Evolutionary conservation across 257 asterid species (phyloP), one percentile per base, ranked within the genome.

Genomic region (Nicotiana obtusifolia): DNA sequence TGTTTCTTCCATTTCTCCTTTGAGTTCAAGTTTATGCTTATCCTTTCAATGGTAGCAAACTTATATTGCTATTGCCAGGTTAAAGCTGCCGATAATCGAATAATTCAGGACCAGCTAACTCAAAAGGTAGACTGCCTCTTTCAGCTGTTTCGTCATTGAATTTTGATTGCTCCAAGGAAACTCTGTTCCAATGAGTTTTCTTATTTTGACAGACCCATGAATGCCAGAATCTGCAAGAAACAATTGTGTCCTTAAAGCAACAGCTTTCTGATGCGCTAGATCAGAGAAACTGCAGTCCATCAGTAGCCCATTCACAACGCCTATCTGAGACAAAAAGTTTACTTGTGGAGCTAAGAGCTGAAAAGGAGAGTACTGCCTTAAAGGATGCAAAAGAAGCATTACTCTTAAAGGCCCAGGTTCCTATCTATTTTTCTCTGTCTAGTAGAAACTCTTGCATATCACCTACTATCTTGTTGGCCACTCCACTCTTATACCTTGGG

Each of bases 31-130:
- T 28, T 17, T 66, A 79, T 62, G 3, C 37, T 20, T 62, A 56
- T 80, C 59, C 59, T 64, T 80, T 64, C 68, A 64, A 22, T 20
- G 10, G 49, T 37, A 80, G 62, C 19, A 20, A 53, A 62, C 41
- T 62, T 2, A 19, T 33, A 64, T 82, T 86, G 52, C 54, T 85
- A 14, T 87, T 90, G 82, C 81, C 89, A 96, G 99, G 99, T 96
- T 83, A 93, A 91, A 91, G 85, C 89, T 86, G 99, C 98, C 28
- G 99, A 96, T 83, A 94, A 94, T 85, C 89, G 99, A 77, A 84
- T 96, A 73, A 94, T 96, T 87, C 98, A 94, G 84, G 99, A 96
- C 83, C 98, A 96, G 89, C 93, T 96, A 82, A 90, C 86, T 88
- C 90, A 94, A 86, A 96, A 94, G 98, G 99, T 96, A 82, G 68